Evolutionary conservation across 345 rosid species (phyloP).

Genomic region (Odontarrhena argentea): DNA sequence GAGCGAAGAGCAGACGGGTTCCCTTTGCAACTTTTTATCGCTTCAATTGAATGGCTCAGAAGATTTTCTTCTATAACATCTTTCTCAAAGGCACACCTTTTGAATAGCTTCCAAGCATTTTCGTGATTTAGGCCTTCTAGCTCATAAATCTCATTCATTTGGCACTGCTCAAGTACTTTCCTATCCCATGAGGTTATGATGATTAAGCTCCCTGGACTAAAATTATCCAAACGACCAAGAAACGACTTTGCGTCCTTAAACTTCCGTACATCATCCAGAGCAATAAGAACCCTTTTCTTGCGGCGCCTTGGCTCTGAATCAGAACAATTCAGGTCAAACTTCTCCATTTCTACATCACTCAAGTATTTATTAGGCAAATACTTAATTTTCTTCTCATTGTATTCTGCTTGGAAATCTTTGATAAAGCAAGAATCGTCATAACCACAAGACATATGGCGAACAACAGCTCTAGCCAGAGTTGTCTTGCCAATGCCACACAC

Average conservation of each 20-base stretch:
- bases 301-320: not conserved
- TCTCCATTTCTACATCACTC: not conserved
- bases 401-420: not conserved
- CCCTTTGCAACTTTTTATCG: not conserved
- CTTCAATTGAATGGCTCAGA: not conserved
- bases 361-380: not conserved
- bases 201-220: slow-evolving; percentile 29
- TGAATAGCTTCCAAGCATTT: slow-evolving; percentile 12
- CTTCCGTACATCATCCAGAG: slow-evolving; percentile 22
- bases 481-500: slow-evolving; percentile 19
- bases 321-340: not conserved
- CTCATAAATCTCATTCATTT: slow-evolving; percentile 9
- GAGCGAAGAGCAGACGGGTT: slow-evolving; percentile 31
- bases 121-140: slow-evolving; percentile 11
- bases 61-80: not conserved
- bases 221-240: slow-evolving; percentile 18
- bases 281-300: slow-evolving; percentile 18
- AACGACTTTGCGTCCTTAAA: not conserved
- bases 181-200: slow-evolving; percentile 15
- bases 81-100: slow-evolving; percentile 12
- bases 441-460: not conserved
- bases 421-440: slow-evolving; percentile 15
- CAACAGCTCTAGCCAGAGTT: not conserved
- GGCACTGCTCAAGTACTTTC: not conserved
- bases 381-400: not conserved